Evolutionary conservation across 2,329 filamentous ascomycete species (phyloP).

Genomic region (Boeremia exigua): DNA sequence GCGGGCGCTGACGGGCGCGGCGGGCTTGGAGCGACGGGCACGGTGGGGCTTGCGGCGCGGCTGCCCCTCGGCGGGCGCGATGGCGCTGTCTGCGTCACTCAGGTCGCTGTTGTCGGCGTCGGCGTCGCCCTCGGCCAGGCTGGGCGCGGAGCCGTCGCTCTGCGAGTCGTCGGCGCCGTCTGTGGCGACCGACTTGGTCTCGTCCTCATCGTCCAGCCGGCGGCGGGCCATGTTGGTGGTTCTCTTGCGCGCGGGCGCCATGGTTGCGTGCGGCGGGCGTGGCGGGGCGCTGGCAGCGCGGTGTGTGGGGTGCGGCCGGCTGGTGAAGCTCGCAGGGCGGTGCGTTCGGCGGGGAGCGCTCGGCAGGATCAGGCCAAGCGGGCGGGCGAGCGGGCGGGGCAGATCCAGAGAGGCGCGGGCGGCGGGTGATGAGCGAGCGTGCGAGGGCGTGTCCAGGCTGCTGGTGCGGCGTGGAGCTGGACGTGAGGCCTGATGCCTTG

Average conservation of each 20-base stretch:
- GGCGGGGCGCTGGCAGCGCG: conserved; percentile 20
- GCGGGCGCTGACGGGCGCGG: conserved; percentile 33
- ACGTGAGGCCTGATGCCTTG: conserved; percentile 43
- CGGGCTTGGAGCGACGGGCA: conserved; percentile 40
- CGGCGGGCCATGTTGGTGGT: conserved; percentile 46
- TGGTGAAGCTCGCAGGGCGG: conserved; percentile 13
- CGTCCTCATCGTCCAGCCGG: conserved; percentile 49
- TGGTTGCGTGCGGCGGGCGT: conserved; percentile 33
- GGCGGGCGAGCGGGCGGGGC: conserved; percentile 21
- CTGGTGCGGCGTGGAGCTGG: conserved; percentile 17
- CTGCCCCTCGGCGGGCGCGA: conserved; percentile 45
- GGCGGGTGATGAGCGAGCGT: conserved; percentile 35
- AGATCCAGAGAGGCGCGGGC: conserved; percentile 28
- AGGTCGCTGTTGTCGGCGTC: conserved; percentile 65
- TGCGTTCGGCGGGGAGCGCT: conserved; percentile 28
- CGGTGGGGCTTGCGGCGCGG: conserved; percentile 48
- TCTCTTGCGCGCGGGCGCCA: conserved; percentile 47
- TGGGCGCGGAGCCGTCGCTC: conserved; percentile 66
- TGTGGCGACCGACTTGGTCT: conserved; percentile 52
- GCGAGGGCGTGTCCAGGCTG: conserved; percentile 26
- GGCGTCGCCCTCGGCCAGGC: conserved; percentile 58
- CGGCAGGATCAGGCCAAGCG: conserved; percentile 22
- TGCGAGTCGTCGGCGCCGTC: conserved; percentile 66
- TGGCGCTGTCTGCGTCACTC: conserved; percentile 57
- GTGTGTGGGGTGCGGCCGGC: conserved; percentile 18